Conservation (phyloP, 2,329 filamentous ascomycete genomes). For the Colletotrichum horii region DNA sequence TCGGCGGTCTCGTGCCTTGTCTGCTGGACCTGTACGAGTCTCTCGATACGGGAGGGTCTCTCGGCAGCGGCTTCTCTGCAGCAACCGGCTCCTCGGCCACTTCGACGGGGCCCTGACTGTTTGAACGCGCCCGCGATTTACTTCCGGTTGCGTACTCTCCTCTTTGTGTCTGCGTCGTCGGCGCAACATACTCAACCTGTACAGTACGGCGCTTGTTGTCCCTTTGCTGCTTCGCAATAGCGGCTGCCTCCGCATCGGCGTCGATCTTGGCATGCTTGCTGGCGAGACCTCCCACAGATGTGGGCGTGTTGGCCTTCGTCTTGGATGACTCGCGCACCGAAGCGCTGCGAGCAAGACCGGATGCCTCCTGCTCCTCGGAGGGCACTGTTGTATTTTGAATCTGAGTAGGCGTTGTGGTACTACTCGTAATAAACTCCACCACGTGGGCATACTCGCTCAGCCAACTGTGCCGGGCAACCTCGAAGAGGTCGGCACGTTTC, state of each 20-base stretch:
- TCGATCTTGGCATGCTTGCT: conserved; percentile 80
- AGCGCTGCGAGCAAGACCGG: conserved; percentile 66
- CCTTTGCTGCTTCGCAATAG: conserved; percentile 68
- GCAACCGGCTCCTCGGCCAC: conserved; percentile 33
- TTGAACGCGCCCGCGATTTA: conserved; percentile 49
- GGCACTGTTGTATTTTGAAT: conserved; percentile 80
- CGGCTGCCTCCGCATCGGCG: conserved; percentile 59
- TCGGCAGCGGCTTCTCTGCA: conserved; percentile 64
- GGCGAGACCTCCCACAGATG: conserved; percentile 65
- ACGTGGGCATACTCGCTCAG: conserved; percentile 96
- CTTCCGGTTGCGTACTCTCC: conserved; percentile 47
- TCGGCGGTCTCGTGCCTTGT: conserved; percentile 49
- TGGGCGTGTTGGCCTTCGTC: conserved; percentile 57
- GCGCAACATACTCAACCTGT: conserved; percentile 96
- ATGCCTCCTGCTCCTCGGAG: conserved; percentile 58
- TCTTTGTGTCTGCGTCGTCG: conserved; percentile 82
- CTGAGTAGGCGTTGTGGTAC: conserved; percentile 84
- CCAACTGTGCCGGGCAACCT: conserved; percentile 98
- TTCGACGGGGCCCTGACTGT: conserved; percentile 58
- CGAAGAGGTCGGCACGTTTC: conserved; percentile 93
- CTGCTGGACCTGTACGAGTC: conserved; percentile 45
- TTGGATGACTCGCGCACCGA: conserved; percentile 90
- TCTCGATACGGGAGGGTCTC: conserved; percentile 56
- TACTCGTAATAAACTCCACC: conserved; percentile 96
- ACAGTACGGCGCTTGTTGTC: conserved; percentile 94